A percentile compares a stretch with the other conserved stretches of the same genome.
Evolutionary conservation across 805 yeast species (phyloP).

Genomic region (Hermanozyma aechmeae): DNA sequence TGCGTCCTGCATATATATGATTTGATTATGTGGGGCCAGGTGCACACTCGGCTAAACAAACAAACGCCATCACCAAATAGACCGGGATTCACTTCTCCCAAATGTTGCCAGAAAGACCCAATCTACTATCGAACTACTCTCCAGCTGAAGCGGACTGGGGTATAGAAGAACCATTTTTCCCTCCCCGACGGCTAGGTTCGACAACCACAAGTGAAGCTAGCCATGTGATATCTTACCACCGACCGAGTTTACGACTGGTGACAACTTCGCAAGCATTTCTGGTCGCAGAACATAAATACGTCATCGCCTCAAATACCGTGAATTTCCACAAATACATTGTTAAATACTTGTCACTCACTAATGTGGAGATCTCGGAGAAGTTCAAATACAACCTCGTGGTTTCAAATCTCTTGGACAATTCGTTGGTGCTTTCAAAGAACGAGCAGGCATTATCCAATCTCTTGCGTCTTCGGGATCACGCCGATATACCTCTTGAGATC

Average conservation of each 20-base stretch:
- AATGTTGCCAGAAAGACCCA: too few species aligned
- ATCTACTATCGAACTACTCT: constrained; percentile 1
- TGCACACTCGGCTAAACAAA: too few species aligned
- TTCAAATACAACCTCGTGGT: constrained; percentile 31
- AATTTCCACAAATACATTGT: constrained; percentile 13
- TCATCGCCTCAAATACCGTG: constrained; percentile 5
- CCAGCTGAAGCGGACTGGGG: constrained; percentile 16
- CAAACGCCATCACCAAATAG: too few species aligned
- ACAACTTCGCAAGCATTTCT: constrained; percentile 1
- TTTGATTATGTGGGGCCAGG: too few species aligned
- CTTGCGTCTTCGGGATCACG: constrained; percentile 1
- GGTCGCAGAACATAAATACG: neutral
- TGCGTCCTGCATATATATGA: too few species aligned
- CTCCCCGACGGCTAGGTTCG: constrained; percentile 6
- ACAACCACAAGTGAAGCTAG: constrained; percentile 11
- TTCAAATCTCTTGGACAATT: constrained; percentile 29
- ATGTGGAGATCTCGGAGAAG: constrained; percentile 24
- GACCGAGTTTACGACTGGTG: constrained; percentile 1
- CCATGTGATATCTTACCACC: constrained; percentile 7
- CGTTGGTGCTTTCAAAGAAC: constrained; percentile 33
- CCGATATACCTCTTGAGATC: constrained; percentile 1
- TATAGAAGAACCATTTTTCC: constrained; percentile 10
- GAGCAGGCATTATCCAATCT: constrained; percentile 22
- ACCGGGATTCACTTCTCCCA: too few species aligned
- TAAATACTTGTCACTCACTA: constrained; percentile 17